Evolutionary conservation across 495 filamentous ascomycete genomes (phyloP), one percentile per base, ranked within the genome.

Genomic region (Clavariopsis aquatica): DNA sequence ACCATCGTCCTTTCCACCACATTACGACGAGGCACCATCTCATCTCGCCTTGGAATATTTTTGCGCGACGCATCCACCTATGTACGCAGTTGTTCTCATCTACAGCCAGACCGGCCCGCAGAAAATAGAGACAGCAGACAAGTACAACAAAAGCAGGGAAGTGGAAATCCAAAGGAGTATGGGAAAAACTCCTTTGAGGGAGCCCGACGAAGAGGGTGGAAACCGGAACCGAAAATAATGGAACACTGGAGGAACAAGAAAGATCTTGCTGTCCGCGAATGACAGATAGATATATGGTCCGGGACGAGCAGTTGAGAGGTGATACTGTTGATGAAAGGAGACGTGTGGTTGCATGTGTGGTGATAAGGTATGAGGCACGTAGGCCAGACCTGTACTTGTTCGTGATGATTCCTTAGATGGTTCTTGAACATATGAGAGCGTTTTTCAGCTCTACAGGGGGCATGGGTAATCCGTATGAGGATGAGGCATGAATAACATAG

Each of bases 1-100:
- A 57, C 62, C 53, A 52, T 64, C 58, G 26, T 49, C 52, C 64
- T 22, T 34, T 52, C 63, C 47, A 22, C 53, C 38, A 46, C 68
- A 70, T 70, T 70, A 70, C 60, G 68, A 70, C 68, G 53, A 63
- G 52, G 62, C 58, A 58, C 68, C 59, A 51, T 52, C 43, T 22
- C 20, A 34, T 22, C 45, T 31, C 13, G 51, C 31, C 31, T 51
- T 29, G 15, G 38, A 45, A 52, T 15, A 20, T 64, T 56, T 61
- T 23, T 58, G 31, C 29, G 49, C 15, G 47, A 7, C 20, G 24
- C 36, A 26, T 43, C 45, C 17, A 38, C 26, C 41, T 55, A 66
- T 66, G 55, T 70, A 65, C 62, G 62, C 26, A 34, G 52, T 38
- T 49, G 49, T 54, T 24, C 51, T 53, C 53, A 66, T 66, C 68